Evolutionary conservation across 208 protist species (phyloP), one percentile per base, ranked within the genome.

Genomic region (Crithidia thermophila): DNA sequence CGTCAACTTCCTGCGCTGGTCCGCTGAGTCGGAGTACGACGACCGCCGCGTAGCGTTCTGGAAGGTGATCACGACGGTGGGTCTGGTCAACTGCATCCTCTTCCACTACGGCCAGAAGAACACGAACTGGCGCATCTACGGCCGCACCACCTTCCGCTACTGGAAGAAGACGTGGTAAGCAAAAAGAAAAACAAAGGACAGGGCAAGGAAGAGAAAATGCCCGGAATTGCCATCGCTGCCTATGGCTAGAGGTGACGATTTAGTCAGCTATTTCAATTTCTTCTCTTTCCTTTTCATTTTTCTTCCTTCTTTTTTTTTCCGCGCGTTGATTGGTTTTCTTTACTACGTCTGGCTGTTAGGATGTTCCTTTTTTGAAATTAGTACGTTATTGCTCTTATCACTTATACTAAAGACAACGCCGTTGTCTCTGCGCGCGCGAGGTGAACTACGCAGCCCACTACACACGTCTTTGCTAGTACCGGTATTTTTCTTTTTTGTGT

Each of bases 1-100:
- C 8, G 73, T 81, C 18, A 98, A 88, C 60, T 99, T 98, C 83
- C 87, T 98, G 21, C 83, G 89, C 53, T 98, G 90, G 88, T 93
- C 88, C 46, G 77, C 88, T 13, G 91, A 96, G 68, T 88, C 84
- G 27, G 88, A 94, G 87, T 94, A 93, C 77, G 91, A 96, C 57
- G 88, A 93, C 65, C 79, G 88, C 43, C 90, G 90, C 57, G 83
- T 93, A 36, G 83, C 79, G 64, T 95, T 90, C 73, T 95, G 90
- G 90, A 95, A 95, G 77, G 70, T 80, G 20, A 83, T 87, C 67
- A 91, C 84, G 13, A 93, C 90, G 3, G 47, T 93, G 20, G 86
- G 82, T 13, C 80, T 95, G 13, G 82, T 93, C n/a, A 93, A 90
- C 64, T 90, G 84, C 76, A 85, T 95, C 23, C 67, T 95, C 33